Percentiles rank a stretch among this genome's conserved stretches.
Evolutionary conservation across 2,329 filamentous ascomycete genomes (phyloP).

Genomic region (Helminthosporium solani): DNA sequence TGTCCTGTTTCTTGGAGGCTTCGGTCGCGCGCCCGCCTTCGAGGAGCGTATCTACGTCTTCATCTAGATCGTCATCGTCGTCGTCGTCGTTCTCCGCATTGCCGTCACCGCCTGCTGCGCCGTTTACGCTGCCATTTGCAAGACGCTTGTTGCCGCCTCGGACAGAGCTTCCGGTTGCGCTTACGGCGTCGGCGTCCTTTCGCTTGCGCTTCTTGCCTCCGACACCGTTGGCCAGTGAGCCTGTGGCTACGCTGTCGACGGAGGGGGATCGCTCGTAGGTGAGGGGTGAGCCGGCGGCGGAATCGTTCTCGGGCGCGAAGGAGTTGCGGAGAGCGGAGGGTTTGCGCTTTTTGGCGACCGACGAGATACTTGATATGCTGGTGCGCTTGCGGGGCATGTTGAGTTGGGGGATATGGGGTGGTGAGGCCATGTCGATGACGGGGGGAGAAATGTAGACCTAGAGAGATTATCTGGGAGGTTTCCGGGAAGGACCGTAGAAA

Average conservation of each 20-base stretch:
- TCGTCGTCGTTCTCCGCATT: constrained; percentile 61
- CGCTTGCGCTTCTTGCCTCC: constrained; percentile 61
- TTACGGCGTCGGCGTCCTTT: constrained; percentile 41
- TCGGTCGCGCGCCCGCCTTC: constrained; percentile 56
- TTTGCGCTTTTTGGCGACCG: constrained; percentile 66
- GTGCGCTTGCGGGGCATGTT: constrained; percentile 64
- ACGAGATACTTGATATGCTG: constrained; percentile 54
- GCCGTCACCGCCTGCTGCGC: constrained; percentile 42
- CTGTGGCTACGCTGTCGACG: constrained; percentile 61
- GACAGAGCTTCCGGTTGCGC: constrained; percentile 40
- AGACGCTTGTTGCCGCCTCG: constrained; percentile 25
- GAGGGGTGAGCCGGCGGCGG: constrained; percentile 51
- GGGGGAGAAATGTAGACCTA: background rate
- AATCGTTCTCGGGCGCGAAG: constrained; percentile 66
- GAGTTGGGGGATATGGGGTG: constrained; percentile 55
- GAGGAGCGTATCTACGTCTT: constrained; percentile 50
- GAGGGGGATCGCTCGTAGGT: constrained; percentile 65
- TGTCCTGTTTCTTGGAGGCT: constrained; percentile 64
- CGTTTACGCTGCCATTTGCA: constrained; percentile 33
- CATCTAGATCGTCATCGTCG: constrained; percentile 52
- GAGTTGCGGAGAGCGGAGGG: constrained; percentile 74
- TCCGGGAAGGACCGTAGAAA: too few relatives aligned
- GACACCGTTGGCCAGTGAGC: constrained; percentile 39
- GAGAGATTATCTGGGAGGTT: background rate
- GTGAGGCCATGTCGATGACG: constrained; percentile 57